A percentile compares a stretch with the other conserved stretches of the same genome.
These are phyloP conservation scores for Cyphellophora europaea DNA, from an alignment of 2,329 filamentous ascomycete species.

Conservation along the genomic window DNA sequence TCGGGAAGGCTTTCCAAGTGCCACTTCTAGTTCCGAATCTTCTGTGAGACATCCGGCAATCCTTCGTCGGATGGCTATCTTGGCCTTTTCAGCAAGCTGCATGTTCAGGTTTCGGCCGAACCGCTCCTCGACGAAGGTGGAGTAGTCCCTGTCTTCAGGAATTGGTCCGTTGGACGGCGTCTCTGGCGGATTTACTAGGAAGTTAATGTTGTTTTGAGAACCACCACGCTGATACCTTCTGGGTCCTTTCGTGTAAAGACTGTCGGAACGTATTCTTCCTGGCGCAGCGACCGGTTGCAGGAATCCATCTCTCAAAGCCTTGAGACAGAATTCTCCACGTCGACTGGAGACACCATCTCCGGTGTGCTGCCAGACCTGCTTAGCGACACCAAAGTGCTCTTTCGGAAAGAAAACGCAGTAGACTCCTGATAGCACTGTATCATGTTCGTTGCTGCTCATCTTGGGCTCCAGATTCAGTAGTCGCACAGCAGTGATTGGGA, in stretches of 20 bases:
- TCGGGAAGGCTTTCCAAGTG: conserved; percentile 35
- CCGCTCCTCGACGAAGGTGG: conserved; percentile 80
- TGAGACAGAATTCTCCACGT: conserved; percentile 79
- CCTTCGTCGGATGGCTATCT: conserved; percentile 71
- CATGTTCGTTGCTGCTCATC: conserved; percentile 36
- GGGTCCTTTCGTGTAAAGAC: conserved; percentile 56
- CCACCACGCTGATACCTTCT: conserved; percentile 64
- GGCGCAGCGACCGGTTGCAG: conserved; percentile 31
- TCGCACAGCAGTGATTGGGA: conserved; percentile 40
- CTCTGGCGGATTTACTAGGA: conserved; percentile 7
- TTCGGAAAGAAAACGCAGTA: conserved; percentile 64
- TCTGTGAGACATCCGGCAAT: conserved; percentile 78
- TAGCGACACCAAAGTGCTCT: conserved; percentile 62
- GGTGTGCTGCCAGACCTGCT: conserved; percentile 94
- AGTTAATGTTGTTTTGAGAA: conserved; percentile 36
- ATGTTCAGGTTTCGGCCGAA: conserved; percentile 86
- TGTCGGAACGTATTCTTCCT: conserved; percentile 13
- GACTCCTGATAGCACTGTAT: conserved; percentile 50
- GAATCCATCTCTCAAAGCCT: conserved; percentile 61
- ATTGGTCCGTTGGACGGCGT: conserved; percentile 20
- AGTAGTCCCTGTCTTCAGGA: conserved; percentile 54
- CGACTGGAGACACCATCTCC: conserved; percentile 89
- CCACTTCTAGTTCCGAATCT: conserved; percentile 57
- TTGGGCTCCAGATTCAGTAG: conserved; percentile 58
- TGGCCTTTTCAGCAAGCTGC: conserved; percentile 69